Conservation (phyloP, 1,284 basidiomycete genomes). For the Ceratobasidium sp. region DNA sequence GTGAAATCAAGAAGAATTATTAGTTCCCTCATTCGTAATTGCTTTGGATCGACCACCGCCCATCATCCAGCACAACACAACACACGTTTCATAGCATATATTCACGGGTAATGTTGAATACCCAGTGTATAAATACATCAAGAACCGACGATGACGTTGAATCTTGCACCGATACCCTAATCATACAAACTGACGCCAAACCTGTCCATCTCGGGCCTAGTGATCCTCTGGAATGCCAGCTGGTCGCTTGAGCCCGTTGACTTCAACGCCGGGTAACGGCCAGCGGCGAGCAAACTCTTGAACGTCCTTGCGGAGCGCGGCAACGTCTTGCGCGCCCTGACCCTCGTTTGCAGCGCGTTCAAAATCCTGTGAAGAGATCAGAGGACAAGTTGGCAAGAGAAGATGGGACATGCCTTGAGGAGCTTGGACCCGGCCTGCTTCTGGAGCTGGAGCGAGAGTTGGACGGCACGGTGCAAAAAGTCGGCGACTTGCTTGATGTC, state of each 20-base stretch:
- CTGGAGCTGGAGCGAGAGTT: constrained; percentile 86
- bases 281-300: constrained; percentile 81
- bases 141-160: constrained; percentile 30
- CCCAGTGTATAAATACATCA: constrained; percentile 28
- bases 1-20: too few relatives aligned
- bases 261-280: constrained; percentile 93
- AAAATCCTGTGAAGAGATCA: constrained; percentile 66
- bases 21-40: too few relatives aligned
- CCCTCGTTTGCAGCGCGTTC: constrained; percentile 82
- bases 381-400: too few relatives aligned
- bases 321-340: constrained; percentile 74
- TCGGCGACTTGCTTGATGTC: constrained; percentile 89
- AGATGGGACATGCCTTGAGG: constrained; percentile 63
- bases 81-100: constrained; percentile 10
- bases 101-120: constrained; percentile 35
- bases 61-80: not conserved
- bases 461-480: constrained; percentile 92
- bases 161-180: constrained; percentile 14
- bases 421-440: constrained; percentile 95
- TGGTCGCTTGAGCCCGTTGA: constrained; percentile 53
- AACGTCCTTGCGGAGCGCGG: constrained; percentile 77
- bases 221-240: constrained; percentile 34
- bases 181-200: not conserved
- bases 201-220: not conserved
- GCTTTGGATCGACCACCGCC: not conserved